phyloP scores from a whole-genome alignment of 129 eudicot species.

The Flaveria ramosissima region DNA sequence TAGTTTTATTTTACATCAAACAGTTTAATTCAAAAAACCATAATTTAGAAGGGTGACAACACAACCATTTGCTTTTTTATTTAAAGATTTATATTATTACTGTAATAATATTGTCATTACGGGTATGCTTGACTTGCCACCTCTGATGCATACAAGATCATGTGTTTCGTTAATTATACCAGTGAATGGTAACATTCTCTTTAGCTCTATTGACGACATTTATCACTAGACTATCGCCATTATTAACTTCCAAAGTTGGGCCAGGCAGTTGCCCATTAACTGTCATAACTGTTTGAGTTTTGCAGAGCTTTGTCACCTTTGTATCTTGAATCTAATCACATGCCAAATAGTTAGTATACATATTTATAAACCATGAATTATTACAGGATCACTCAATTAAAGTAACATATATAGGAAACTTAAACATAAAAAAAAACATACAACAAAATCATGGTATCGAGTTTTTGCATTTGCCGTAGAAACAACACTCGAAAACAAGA shows the following conservation, averaged over 20 bases:
- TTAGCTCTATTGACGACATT: conserved; percentile 81
- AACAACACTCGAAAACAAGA: conserved; percentile 47
- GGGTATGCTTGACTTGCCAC: conserved; percentile 10
- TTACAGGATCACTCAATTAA: no score
- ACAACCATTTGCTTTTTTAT: neutral
- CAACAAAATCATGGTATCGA: conserved; percentile 75
- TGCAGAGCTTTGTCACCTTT: conserved; percentile 92
- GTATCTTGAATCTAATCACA: conserved; percentile 79
- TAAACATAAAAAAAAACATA: conserved; percentile 33
- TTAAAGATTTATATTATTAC: neutral
- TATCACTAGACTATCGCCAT: conserved; percentile 84
- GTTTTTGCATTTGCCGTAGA: conserved; percentile 51
- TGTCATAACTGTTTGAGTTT: conserved; percentile 60
- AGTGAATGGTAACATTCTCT: conserved; percentile 89
- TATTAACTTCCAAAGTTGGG: conserved; percentile 81
- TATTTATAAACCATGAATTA: neutral
- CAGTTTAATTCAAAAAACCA: no score
- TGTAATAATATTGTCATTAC: neutral
- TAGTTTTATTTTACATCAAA: neutral
- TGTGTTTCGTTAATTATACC: conserved; percentile 48
- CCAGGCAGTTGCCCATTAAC: conserved; percentile 94
- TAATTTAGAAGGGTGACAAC: no score
- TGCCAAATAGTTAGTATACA: conserved; percentile 24
- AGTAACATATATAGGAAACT: neutral
- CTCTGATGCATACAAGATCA: neutral